Conservation (phyloP, 2,329 filamentous ascomycete genomes). For the Ceratocystis harringtonii region DNA sequence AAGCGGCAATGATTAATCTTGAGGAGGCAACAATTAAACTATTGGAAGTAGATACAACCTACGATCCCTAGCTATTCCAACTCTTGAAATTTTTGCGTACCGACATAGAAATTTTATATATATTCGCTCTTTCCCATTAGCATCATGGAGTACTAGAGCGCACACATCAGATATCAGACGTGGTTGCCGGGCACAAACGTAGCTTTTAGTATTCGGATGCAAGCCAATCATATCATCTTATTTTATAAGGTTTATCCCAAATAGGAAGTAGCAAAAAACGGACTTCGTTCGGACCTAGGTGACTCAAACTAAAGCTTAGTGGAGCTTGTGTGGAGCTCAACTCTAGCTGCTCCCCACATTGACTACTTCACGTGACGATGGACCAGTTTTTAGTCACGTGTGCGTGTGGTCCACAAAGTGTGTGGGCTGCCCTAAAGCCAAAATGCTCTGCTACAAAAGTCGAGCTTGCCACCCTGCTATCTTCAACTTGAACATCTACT, state of each 20-base stretch:
- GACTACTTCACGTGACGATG: conserved; percentile 8
- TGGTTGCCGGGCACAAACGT: neutral
- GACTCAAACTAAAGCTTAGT: conserved; percentile 12
- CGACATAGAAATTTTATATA: too few species aligned
- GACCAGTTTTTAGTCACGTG: conserved; percentile 11
- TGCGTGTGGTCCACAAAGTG: conserved; percentile 15
- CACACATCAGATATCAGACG: neutral
- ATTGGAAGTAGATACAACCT: too few species aligned
- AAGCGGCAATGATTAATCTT: too few species aligned
- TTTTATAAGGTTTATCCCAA: neutral
- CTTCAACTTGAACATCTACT: conserved; percentile 7
- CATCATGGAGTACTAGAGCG: too few species aligned
- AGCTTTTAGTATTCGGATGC: neutral
- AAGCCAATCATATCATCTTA: conserved; percentile 10
- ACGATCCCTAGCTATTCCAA: too few species aligned
- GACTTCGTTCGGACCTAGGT: neutral
- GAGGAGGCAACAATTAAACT: too few species aligned
- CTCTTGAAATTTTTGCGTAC: too few species aligned
- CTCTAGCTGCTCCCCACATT: conserved; percentile 5
- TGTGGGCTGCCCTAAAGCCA: conserved; percentile 17
- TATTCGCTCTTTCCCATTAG: too few species aligned
- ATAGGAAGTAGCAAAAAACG: conserved; percentile 3
- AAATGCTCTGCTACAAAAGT: conserved; percentile 17
- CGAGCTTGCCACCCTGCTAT: conserved; percentile 3
- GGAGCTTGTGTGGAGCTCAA: conserved; percentile 12